Evolutionary conservation across 495 filamentous ascomycete species (phyloP).

Genomic region (Penicillium mononematosum): DNA sequence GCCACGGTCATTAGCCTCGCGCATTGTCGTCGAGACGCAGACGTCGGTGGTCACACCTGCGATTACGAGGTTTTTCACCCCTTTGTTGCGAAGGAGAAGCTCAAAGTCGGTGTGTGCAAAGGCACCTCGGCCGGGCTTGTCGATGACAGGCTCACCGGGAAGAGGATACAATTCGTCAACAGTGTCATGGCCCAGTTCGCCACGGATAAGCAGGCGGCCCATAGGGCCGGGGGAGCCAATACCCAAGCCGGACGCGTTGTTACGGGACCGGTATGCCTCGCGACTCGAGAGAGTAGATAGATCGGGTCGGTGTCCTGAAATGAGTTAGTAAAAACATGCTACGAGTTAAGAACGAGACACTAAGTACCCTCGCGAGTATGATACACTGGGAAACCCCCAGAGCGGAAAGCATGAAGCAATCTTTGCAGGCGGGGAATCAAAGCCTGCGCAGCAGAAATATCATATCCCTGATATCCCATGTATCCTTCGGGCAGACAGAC

Average conservation of each 20-base stretch:
- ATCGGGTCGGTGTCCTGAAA: constrained; percentile 59
- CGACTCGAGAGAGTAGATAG: constrained; percentile 58
- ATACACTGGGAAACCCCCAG: constrained; percentile 59
- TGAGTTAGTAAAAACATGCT: constrained; percentile 18
- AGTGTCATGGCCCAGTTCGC: constrained; percentile 62
- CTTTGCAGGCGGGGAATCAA: constrained; percentile 55
- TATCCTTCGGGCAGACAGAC: constrained; percentile 61
- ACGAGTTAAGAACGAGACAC: too few species aligned
- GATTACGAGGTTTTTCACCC: constrained; percentile 65
- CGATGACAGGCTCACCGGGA: constrained; percentile 59
- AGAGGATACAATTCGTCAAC: constrained; percentile 59
- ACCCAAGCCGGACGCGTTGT: constrained; percentile 53
- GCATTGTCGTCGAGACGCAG: constrained; percentile 66
- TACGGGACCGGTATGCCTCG: constrained; percentile 53
- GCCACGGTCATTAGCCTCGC: constrained; percentile 72
- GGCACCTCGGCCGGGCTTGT: constrained; percentile 67
- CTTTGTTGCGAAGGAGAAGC: constrained; percentile 57
- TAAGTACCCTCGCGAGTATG: constrained; percentile 60
- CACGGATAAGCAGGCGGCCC: constrained; percentile 62
- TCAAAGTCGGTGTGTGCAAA: constrained; percentile 67
- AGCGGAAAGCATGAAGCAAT: constrained; percentile 58
- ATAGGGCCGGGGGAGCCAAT: constrained; percentile 63
- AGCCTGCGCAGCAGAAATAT: constrained; percentile 49
- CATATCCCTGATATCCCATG: constrained; percentile 58
- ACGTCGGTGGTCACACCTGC: constrained; percentile 69